Evolutionary conservation across 2,329 filamentous ascomycete genomes (phyloP).

Genomic region (Juglanconis juglandina): DNA sequence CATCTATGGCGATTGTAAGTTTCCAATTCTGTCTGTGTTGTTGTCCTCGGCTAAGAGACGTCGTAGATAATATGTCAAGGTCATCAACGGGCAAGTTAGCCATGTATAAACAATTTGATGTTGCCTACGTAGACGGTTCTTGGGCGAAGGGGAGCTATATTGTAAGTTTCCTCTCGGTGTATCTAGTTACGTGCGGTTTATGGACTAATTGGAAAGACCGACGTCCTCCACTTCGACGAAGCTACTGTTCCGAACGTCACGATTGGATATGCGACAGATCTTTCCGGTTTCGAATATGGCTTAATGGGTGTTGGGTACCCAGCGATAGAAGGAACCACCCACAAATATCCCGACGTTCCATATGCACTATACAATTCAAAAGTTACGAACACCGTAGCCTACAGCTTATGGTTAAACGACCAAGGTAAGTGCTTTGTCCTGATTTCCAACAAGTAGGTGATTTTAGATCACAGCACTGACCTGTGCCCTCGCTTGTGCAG

Average conservation of each 20-base stretch:
- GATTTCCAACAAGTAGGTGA: neutral
- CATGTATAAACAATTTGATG: neutral
- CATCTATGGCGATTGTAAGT: neutral
- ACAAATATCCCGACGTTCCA: neutral
- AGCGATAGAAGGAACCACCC: neutral
- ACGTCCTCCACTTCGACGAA: neutral
- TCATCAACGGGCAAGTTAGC: neutral
- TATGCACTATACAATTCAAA: neutral
- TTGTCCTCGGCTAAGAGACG: neutral
- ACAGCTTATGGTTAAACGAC: conserved; percentile 2
- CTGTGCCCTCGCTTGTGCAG: neutral
- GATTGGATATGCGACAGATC: neutral
- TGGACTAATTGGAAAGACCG: neutral
- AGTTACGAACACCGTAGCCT: neutral
- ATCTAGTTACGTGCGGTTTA: neutral
- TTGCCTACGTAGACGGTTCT: neutral
- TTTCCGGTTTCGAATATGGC: neutral
- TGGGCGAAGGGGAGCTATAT: neutral
- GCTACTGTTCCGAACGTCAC: neutral
- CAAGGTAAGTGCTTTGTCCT: neutral
- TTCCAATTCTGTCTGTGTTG: neutral
- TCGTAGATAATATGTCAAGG: neutral
- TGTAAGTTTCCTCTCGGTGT: neutral
- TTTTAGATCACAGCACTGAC: neutral
- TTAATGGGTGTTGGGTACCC: neutral